Base-by-base conservation (phyloP, 2,329 filamentous ascomycete species). In the Ustulina deusta region DNA sequence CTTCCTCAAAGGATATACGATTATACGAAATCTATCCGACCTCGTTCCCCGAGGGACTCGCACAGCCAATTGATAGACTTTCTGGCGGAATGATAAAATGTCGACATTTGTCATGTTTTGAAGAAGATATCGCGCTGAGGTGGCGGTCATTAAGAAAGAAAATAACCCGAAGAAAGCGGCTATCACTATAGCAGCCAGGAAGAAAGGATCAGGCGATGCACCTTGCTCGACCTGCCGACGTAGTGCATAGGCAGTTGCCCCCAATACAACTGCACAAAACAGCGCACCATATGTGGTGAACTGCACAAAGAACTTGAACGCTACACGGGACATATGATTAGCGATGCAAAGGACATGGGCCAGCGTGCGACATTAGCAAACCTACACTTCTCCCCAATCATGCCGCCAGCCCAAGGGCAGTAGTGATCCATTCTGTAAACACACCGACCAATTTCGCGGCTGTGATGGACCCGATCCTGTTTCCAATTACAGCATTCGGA, bases 351-450 rank as follows among this genome's bases (percentile, higher is more conserved):
- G 10, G n/a, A 52, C 9, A 46, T 7, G 27, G 7, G 29, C 1
- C 2, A 59, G 65, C 27, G 55, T 25, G 25, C 1, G 42, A 1
- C 36, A 11, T 46, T 25, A 15, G 49, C 6, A 49, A 49, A 79
- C 86, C 77, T 74, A 89, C 87, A 89, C 1, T 89, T 94, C 78
- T 97, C 94, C 0, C 90, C 91, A 10, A 99, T 90, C 71, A 97
- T 92, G 25, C 95, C 96, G 3, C 95, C 95, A n/a, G 97, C 94
- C 92, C 91, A 98, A 0, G 95, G 96, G 76, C 96, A 99, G 75
- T 94, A 96, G 77, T 98, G 95, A 71, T 98, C 95, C 91, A 97
- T 96, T 75, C 96, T 96, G 46, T 87, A 83, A 25, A 97, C 91
- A 76, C 95, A 98, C 49, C 93, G 86, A 57, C 89, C 89, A 13